Percentiles rank a stretch among this genome's conserved stretches.
Conservation (phyloP, 495 filamentous ascomycete species). For the Neurospora tetrasperma region DNA sequence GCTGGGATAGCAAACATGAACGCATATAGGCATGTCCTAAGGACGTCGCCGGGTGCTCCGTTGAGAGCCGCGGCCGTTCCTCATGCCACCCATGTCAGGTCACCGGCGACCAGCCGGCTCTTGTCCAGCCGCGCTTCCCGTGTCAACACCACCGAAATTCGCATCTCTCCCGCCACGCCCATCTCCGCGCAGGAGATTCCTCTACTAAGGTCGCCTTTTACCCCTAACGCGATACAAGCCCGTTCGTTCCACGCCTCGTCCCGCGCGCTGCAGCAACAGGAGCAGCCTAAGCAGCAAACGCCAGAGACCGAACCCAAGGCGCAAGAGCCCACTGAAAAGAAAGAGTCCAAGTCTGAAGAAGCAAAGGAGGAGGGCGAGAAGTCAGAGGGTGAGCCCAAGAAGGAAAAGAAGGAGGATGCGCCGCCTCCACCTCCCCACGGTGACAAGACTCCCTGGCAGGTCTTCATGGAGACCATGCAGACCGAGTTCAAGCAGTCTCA, state of each 20-base stretch:
- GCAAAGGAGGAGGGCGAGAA: constrained; percentile 37
- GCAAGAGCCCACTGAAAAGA: constrained; percentile 23
- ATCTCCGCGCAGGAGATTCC: constrained; percentile 15
- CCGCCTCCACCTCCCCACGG: constrained; percentile 91
- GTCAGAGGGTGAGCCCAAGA: constrained; percentile 35
- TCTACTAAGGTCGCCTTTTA: constrained; percentile 37
- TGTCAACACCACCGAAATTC: constrained; percentile 11
- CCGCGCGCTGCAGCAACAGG: constrained; percentile 25
- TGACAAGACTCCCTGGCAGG: constrained; percentile 95
- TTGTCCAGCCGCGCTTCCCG: constrained; percentile 26
- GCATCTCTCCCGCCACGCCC: constrained; percentile 15
- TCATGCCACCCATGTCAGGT: constrained; percentile 38
- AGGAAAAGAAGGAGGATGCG: constrained; percentile 61
- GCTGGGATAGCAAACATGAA: constrained; percentile 30
- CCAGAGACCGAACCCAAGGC: constrained; percentile 20
- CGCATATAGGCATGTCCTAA: constrained; percentile 33
- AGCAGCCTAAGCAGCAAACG: constrained; percentile 16
- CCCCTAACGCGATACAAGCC: constrained; percentile 25
- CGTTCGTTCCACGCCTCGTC: constrained; percentile 35
- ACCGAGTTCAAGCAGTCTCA: constrained; percentile 92
- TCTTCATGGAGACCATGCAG: constrained; percentile 91
- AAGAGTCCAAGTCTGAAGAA: constrained; percentile 30
- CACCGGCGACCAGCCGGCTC: constrained; percentile 51
- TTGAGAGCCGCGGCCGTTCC: constrained; percentile 25
- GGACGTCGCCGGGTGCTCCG: constrained; percentile 29